Evolutionary conservation across 2,329 filamentous ascomycete genomes (phyloP).

Genomic region (Apiospora koreana): DNA sequence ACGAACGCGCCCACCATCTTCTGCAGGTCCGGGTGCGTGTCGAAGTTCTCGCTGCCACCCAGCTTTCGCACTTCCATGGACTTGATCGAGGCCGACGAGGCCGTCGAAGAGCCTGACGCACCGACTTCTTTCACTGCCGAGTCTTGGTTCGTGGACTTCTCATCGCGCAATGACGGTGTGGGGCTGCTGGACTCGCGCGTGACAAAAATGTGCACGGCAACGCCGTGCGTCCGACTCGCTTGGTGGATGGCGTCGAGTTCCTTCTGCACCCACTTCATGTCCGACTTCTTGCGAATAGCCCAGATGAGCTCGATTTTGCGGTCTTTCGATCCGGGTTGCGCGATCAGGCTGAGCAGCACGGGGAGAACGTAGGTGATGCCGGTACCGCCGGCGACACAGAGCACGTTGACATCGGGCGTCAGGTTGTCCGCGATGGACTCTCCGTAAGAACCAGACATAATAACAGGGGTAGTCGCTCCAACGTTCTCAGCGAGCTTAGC

Average conservation of each 20-base stretch:
- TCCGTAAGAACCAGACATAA: conserved; percentile 67
- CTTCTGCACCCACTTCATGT: conserved; percentile 58
- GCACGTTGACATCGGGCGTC: conserved; percentile 45
- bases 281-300: conserved; percentile 56
- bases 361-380: conserved; percentile 60
- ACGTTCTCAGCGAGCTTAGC: conserved; percentile 34
- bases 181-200: conserved; percentile 48
- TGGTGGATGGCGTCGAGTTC: conserved; percentile 55
- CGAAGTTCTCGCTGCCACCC: conserved; percentile 25
- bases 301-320: conserved; percentile 63
- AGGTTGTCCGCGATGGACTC: conserved; percentile 46
- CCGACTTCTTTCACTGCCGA: conserved; percentile 26
- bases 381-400: conserved; percentile 58
- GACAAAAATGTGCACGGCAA: conserved; percentile 59
- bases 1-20: conserved; percentile 51
- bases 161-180: conserved; percentile 28
- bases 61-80: conserved; percentile 31
- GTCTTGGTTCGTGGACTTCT: conserved; percentile 25
- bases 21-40: conserved; percentile 46
- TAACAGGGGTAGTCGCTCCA: conserved; percentile 50
- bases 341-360: conserved; percentile 42
- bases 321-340: conserved; percentile 31
- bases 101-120: conserved; percentile 20
- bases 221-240: conserved; percentile 37
- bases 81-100: conserved; percentile 27